Evolutionary conservation across 179 eudicot species (phyloP).

Genomic region (Spergularia azorica): DNA sequence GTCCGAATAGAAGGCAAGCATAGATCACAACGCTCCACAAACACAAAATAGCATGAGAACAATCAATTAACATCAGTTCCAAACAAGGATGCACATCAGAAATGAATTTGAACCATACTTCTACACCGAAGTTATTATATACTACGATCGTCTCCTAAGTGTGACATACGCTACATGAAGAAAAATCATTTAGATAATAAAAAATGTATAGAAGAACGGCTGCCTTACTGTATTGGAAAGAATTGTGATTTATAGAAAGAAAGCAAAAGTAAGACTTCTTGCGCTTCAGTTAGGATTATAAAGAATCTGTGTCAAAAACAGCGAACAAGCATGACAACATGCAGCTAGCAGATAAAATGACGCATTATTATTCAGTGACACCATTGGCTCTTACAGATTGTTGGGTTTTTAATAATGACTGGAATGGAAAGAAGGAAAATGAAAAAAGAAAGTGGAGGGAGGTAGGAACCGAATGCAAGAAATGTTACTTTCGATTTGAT

Average conservation of each 20-base stretch:
- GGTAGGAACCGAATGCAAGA: too few species aligned
- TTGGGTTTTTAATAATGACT: too few species aligned
- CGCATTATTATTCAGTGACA: not conserved
- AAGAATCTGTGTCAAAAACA: not conserved
- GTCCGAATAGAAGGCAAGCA: conserved; percentile 1
- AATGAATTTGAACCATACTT: not conserved
- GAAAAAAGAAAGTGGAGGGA: too few species aligned
- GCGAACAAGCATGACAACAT: not conserved
- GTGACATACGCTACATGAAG: not conserved
- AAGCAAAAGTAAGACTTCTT: too few species aligned
- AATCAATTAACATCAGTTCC: not conserved
- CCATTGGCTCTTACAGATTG: not conserved
- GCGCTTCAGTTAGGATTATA: not conserved
- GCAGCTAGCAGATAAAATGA: not conserved
- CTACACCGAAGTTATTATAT: not conserved
- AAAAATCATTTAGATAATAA: not conserved
- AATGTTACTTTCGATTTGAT: too few species aligned
- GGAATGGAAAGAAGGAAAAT: too few species aligned
- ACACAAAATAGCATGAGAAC: not conserved
- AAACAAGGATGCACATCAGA: not conserved
- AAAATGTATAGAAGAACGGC: too few species aligned
- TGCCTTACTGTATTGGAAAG: too few species aligned
- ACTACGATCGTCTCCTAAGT: not conserved
- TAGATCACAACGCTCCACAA: not conserved
- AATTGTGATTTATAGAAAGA: too few species aligned